phyloP scores from a whole-genome alignment of 352 stramenopile genomes.

The Globisporangium splendens region DNA sequence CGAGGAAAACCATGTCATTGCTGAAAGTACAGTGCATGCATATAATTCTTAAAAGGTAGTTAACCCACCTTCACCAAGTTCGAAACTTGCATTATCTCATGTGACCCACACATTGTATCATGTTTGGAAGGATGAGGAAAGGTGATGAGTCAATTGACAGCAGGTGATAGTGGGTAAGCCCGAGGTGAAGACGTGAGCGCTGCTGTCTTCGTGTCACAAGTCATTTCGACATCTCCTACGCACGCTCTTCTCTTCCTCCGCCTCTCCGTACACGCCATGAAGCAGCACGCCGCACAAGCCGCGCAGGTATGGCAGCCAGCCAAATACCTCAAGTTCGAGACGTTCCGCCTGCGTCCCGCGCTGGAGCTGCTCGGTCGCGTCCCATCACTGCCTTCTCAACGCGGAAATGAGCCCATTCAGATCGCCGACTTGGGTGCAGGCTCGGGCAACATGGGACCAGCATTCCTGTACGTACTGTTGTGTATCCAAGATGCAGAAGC shows the following conservation, averaged over 20 bases:
- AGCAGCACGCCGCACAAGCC: slow-evolving; percentile 16
- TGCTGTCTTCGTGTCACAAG: background rate
- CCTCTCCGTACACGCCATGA: slow-evolving; percentile 2
- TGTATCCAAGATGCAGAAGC: no score
- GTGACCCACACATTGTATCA: background rate
- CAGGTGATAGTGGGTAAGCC: background rate
- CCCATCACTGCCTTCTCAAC: slow-evolving; percentile 15
- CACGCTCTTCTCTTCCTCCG: background rate
- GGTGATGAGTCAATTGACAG: no score
- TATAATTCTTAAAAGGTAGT: no score
- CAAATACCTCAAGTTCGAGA: slow-evolving; percentile 67
- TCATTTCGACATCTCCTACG: background rate
- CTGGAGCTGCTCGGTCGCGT: slow-evolving; percentile 57
- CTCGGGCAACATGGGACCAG: slow-evolving; percentile 63
- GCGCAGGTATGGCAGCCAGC: slow-evolving; percentile 49
- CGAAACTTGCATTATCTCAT: background rate
- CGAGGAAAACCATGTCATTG: no score
- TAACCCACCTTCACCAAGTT: background rate
- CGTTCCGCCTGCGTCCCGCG: slow-evolving; percentile 49
- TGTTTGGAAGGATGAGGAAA: background rate
- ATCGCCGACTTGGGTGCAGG: slow-evolving; percentile 68
- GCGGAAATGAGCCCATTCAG: slow-evolving; percentile 11
- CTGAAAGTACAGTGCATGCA: no score
- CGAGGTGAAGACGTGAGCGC: background rate
- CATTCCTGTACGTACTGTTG: slow-evolving; percentile 45